Conservation (phyloP, 495 filamentous ascomycete species). For the Penicillium tannophilum region DNA sequence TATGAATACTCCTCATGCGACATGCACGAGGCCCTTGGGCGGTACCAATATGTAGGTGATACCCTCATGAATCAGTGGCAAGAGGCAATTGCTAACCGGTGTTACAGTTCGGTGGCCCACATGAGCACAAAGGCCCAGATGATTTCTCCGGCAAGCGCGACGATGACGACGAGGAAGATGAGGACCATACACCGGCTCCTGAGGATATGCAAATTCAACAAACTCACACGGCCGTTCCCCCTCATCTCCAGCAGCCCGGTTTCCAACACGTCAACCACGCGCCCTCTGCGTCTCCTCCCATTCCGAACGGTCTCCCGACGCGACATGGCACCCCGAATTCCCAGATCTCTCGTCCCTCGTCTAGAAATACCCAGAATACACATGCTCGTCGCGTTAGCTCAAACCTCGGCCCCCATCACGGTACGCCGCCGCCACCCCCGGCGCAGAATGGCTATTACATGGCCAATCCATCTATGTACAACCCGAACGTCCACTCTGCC, state of each 20-base stretch:
- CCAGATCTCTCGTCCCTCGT: slow-evolving; percentile 77
- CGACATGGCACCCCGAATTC: slow-evolving; percentile 82
- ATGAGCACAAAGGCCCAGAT: slow-evolving; percentile 93
- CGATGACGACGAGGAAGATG: slow-evolving; percentile 87
- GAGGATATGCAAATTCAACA: slow-evolving; percentile 56
- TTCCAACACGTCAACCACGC: slow-evolving; percentile 84
- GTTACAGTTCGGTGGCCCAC: slow-evolving; percentile 79
- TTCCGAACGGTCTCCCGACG: slow-evolving; percentile 74
- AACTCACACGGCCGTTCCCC: slow-evolving; percentile 60
- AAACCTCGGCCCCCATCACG: slow-evolving; percentile 65
- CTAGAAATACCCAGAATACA: slow-evolving; percentile 56
- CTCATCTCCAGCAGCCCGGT: slow-evolving; percentile 74
- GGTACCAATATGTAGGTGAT: slow-evolving; percentile 83
- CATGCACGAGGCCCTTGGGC: slow-evolving; percentile 83
- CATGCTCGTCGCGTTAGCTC: slow-evolving; percentile 75
- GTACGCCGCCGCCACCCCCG: slow-evolving; percentile 60
- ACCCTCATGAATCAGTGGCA: slow-evolving; percentile 7
- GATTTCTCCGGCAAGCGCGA: slow-evolving; percentile 88
- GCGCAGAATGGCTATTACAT: slow-evolving; percentile 82
- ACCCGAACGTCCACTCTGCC: slow-evolving; percentile 60
- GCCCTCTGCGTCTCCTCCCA: slow-evolving; percentile 87
- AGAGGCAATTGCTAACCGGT: slow-evolving; percentile 10
- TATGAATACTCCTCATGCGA: slow-evolving; percentile 96
- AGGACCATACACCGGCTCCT: slow-evolving; percentile 65
- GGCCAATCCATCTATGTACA: slow-evolving; percentile 83